These are phyloP conservation scores for Pichia sp. DNA, from an alignment of 1,139 yeast genomes.

Conservation along the genomic window DNA sequence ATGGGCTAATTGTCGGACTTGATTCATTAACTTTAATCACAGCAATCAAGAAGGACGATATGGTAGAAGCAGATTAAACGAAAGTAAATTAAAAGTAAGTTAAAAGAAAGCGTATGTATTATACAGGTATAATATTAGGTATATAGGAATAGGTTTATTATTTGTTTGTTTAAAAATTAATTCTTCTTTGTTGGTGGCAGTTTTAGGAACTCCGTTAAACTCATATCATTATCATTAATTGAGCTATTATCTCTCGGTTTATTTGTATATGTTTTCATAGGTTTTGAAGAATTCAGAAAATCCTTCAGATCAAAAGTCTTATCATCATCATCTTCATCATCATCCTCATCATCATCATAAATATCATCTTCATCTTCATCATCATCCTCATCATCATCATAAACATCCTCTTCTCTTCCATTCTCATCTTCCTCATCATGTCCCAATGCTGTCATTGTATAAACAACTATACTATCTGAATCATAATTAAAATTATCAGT, in stretches of 20 bases:
- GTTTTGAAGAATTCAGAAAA: not conserved
- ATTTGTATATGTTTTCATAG: not conserved
- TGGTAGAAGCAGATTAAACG: too few species aligned
- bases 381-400: too few species aligned
- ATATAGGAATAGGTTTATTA: too few species aligned
- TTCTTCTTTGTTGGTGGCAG: not conserved
- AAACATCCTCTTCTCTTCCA: too few species aligned
- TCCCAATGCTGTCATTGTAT: not conserved
- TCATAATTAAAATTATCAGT: too few species aligned
- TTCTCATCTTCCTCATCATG: too few species aligned
- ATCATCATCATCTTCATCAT: not conserved
- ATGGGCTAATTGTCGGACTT: constrained; percentile 7
- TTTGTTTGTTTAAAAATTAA: too few species aligned
- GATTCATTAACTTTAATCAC: constrained; percentile 7
- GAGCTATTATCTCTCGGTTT: constrained; percentile 1
- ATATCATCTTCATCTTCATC: not conserved
- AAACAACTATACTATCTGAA: too few species aligned
- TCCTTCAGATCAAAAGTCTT: not conserved
- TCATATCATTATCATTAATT: not conserved
- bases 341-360: too few species aligned
- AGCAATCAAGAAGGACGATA: constrained; percentile 1
- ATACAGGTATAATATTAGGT: too few species aligned
- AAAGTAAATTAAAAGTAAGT: not conserved
- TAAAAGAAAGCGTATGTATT: too few species aligned
- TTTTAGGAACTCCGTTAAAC: constrained; percentile 8